These are phyloP conservation scores for Kwoniella dendrophila DNA, from an alignment of 768 basidiomycete species.

Conservation along the genomic window DNA sequence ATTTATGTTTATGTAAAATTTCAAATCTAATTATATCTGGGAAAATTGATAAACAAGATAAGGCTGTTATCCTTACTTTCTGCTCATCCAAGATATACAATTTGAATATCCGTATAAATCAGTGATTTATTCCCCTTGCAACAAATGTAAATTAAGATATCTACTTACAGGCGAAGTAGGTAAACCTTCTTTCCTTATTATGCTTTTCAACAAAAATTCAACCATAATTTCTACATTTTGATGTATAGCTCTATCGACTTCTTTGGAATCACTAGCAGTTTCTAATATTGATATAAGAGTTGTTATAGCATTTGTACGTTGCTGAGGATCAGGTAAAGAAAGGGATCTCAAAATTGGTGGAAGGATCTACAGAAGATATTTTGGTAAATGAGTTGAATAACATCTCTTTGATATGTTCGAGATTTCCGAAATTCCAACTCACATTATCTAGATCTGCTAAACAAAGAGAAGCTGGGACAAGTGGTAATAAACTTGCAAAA, in stretches of 20 bases:
- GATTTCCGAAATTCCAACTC: constrained; percentile 11
- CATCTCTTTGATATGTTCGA: background rate
- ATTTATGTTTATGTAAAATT: constrained; percentile 76
- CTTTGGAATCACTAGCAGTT: constrained; percentile 57
- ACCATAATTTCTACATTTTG: constrained; percentile 74
- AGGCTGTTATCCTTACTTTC: constrained; percentile 74
- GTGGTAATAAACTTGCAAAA: constrained; percentile 75
- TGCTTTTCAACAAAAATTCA: constrained; percentile 69
- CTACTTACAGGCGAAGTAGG: constrained; percentile 38
- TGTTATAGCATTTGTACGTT: constrained; percentile 78
- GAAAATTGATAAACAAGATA: constrained; percentile 72
- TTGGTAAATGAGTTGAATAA: background rate
- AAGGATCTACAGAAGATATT: constrained; percentile 65
- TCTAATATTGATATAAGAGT: constrained; percentile 73
- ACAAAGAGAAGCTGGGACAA: constrained; percentile 76
- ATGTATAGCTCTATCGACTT: constrained; percentile 59
- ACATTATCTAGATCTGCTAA: constrained; percentile 66
- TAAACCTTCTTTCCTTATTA: constrained; percentile 18
- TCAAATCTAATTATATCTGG: constrained; percentile 80
- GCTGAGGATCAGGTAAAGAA: constrained; percentile 70
- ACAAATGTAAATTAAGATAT: background rate
- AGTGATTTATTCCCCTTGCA: constrained; percentile 6
- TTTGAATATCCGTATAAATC: constrained; percentile 1
- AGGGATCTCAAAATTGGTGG: constrained; percentile 85
- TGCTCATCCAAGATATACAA: constrained; percentile 53